phyloP scores from a whole-genome alignment of 495 filamentous ascomycete species.

The Rusavskia elegans region DNA sequence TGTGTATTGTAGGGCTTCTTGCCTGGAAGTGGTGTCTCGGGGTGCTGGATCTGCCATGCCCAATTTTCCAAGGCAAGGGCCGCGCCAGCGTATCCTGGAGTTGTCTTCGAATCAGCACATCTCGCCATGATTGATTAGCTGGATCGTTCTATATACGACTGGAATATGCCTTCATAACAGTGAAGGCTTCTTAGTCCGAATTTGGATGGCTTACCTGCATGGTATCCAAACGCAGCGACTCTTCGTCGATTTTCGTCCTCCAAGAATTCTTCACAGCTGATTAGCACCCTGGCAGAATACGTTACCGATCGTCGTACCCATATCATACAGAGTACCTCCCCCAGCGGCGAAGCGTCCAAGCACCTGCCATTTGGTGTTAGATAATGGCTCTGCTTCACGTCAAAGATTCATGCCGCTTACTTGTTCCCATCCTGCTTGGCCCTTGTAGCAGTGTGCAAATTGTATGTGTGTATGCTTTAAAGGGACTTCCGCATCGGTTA shows the following conservation, averaged over 20 bases:
- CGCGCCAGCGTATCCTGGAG: slow-evolving; percentile 18
- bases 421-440: slow-evolving; percentile 71
- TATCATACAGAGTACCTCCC: slow-evolving; percentile 68
- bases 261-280: slow-evolving; percentile 44
- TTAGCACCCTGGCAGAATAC: no score
- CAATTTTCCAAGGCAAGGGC: slow-evolving; percentile 74
- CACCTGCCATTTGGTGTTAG: slow-evolving; percentile 18
- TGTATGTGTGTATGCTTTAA: slow-evolving; percentile 77
- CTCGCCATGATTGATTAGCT: not conserved
- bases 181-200: not conserved
- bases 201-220: not conserved
- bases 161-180: no score
- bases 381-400: no score
- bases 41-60: slow-evolving; percentile 72
- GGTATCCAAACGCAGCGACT: slow-evolving; percentile 37
- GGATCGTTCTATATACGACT: no score
- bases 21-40: slow-evolving; percentile 44
- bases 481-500: slow-evolving; percentile 28
- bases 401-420: no score
- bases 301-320: slow-evolving; percentile 24
- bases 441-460: slow-evolving; percentile 77
- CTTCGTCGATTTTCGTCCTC: slow-evolving; percentile 59
- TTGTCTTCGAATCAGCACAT: not conserved
- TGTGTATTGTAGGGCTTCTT: slow-evolving; percentile 67
- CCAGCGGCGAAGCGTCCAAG: slow-evolving; percentile 70